Percentiles rank a stretch among this genome's conserved stretches.
Evolutionary conservation across 164 flowering plant genomes (phyloP).

Genomic region (Vitis labrusca): DNA sequence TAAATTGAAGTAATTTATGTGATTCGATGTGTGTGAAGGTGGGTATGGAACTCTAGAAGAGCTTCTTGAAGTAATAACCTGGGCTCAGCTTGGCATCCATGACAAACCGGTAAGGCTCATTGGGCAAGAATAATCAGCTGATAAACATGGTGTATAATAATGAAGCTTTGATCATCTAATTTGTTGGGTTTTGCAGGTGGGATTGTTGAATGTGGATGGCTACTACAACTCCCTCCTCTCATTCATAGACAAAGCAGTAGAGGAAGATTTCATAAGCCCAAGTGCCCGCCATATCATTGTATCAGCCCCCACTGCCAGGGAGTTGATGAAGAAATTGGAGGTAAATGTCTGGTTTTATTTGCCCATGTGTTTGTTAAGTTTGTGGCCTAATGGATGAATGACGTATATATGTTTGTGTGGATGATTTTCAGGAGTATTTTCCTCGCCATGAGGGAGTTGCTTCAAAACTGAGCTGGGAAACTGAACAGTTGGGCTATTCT

Average conservation of each 20-base stretch:
- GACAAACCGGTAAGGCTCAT: conserved; percentile 54
- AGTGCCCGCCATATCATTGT: conserved; percentile 74
- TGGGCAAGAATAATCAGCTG: not conserved
- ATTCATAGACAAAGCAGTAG: conserved; percentile 76
- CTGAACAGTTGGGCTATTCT: conserved; percentile 42
- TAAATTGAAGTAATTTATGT: too few species aligned
- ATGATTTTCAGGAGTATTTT: conserved; percentile 32
- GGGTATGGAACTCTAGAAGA: conserved; percentile 67
- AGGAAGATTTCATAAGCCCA: conserved; percentile 70
- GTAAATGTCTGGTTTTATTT: conserved; percentile 21
- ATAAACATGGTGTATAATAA: not conserved
- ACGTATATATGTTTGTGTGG: not conserved
- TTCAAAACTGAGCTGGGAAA: conserved; percentile 62
- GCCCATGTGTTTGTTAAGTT: not conserved
- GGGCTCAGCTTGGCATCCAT: conserved; percentile 69
- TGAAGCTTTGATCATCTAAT: not conserved
- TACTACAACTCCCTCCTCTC: conserved; percentile 70
- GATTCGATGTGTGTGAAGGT: conserved; percentile 33
- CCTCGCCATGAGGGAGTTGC: conserved; percentile 51
- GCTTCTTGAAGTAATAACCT: conserved; percentile 53
- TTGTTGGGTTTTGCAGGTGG: conserved; percentile 42
- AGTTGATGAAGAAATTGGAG: conserved; percentile 72
- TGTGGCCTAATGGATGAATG: not conserved
- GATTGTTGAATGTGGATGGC: conserved; percentile 76
- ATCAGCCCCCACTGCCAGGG: conserved; percentile 67